phyloP scores from a whole-genome alignment of 164 flowering plant species.

The Magnolia changhungtana region DNA sequence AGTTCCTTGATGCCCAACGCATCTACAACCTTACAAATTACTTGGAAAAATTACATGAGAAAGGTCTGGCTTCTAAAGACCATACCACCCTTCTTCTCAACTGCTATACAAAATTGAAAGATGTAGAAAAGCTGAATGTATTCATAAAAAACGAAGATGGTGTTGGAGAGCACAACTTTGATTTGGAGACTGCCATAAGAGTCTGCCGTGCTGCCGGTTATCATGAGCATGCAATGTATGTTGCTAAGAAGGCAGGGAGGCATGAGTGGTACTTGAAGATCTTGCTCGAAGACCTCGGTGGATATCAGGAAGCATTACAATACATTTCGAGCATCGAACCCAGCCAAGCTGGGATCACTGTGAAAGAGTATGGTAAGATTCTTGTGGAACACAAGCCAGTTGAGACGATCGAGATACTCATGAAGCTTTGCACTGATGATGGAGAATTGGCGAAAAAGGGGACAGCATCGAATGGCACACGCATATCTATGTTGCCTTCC shows the following conservation, averaged over 20 bases:
- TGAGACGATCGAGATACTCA: conserved; percentile 83
- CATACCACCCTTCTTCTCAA: conserved; percentile 93
- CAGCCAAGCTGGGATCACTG: conserved; percentile 89
- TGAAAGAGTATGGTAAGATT: conserved; percentile 94
- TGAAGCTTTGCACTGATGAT: conserved; percentile 89
- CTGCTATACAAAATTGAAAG: conserved; percentile 95
- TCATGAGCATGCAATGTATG: conserved; percentile 99
- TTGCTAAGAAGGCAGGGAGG: conserved; percentile 90
- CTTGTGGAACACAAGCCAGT: conserved; percentile 86
- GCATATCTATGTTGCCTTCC: conserved; percentile 79
- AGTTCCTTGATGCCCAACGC: conserved; percentile 95
- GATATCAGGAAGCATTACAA: conserved; percentile 85
- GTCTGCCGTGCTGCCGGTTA: conserved; percentile 97
- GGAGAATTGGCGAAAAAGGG: conserved; percentile 40
- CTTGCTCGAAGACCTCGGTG: conserved; percentile 88
- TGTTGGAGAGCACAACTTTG: conserved; percentile 84
- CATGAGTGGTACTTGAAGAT: conserved; percentile 97
- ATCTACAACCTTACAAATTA: conserved; percentile 98
- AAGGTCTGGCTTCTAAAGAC: conserved; percentile 94
- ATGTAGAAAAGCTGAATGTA: conserved; percentile 76
- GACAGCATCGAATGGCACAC: conserved; percentile 42
- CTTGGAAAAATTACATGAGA: conserved; percentile 93
- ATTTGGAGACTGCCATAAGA: conserved; percentile 96
- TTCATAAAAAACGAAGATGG: conserved; percentile 91
- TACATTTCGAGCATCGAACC: conserved; percentile 92